A percentile compares a stretch with the other conserved stretches of the same genome.
Evolutionary conservation across 805 yeast genomes (phyloP).

Genomic region (Debaryomyces hansenii): DNA sequence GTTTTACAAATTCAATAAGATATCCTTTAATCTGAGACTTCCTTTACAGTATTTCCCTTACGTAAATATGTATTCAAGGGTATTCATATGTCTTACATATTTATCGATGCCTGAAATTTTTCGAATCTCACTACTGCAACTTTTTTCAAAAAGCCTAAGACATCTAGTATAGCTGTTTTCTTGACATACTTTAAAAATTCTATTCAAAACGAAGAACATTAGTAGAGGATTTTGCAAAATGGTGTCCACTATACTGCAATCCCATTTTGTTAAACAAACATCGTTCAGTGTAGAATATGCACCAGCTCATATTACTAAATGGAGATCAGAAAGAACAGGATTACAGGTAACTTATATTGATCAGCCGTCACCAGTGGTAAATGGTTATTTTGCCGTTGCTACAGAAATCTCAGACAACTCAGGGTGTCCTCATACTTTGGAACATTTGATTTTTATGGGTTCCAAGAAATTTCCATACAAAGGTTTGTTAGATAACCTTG

Average conservation of each 20-base stretch:
- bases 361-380: slow-evolving; percentile 82
- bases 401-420: slow-evolving; percentile 86
- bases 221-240: not conserved
- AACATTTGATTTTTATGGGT: slow-evolving; percentile 94
- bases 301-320: slow-evolving; percentile 68
- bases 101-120: too few relatives aligned
- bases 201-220: not conserved
- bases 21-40: too few relatives aligned
- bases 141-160: too few relatives aligned
- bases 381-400: slow-evolving; percentile 95
- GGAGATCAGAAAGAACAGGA: slow-evolving; percentile 80
- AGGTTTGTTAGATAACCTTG: slow-evolving; percentile 84
- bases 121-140: too few relatives aligned
- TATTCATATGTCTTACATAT: too few relatives aligned
- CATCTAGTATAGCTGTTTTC: not conserved
- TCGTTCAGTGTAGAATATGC: slow-evolving; percentile 71
- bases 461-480: slow-evolving; percentile 85
- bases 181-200: not conserved
- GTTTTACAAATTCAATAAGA: too few relatives aligned
- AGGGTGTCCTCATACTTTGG: slow-evolving; percentile 94
- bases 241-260: not conserved
- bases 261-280: slow-evolving; percentile 28
- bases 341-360: slow-evolving; percentile 74
- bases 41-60: too few relatives aligned
- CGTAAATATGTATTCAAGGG: too few relatives aligned